Base-by-base conservation (phyloP, 2,329 filamentous ascomycete genomes). In the Rutstroemia sp. region DNA sequence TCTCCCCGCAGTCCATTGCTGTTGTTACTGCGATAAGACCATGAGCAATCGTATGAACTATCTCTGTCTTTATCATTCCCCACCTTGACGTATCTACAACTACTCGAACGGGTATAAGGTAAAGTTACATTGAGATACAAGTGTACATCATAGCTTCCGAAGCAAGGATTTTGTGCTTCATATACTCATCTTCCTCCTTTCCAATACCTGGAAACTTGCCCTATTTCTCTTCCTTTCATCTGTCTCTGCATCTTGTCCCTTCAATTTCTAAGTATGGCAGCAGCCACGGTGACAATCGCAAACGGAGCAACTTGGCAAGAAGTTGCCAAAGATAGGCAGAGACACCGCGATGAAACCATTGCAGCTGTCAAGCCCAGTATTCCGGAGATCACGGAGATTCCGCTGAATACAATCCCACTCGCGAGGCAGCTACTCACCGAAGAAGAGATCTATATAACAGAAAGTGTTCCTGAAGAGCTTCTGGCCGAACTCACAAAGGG, bases 361-460 rank as follows among this genome's bases (percentile, higher is more conserved):
- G 68, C 72, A 19, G 66, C 64, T 8, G 58, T 79, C 12, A 46
- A 69, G 3, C 75, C 76, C 12, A 59, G 70, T 8, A 61, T 77
- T 7, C 73, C 73, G 8, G 64, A 71, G 2, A 59, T 72, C 2
- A 51, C 63, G 19, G 63, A 71, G 1, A 63, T 76, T 4, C 73
- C 75, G 8, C 63, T 71, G 5, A 75, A 81, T 56, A 76, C 76
- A 1, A 75, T 73, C 2, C 61, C 63, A 2, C 59, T 82, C 5
- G 76, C 80, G 5, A 70, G 70, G 48, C 61, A 75, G 27, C 54
- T 78, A 2, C 73, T 83, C 3, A 71, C 75, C 0, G 56, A 67
- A 14, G 69, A 73, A 41, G 78, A 82, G 58, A 64, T 79, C 30
- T 61, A 72, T 14, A 78, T 83, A 57, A 83, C 79, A 0, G 73